Evolutionary conservation across 2,329 filamentous ascomycete genomes (phyloP).

Genomic region (Cryphonectria carpinicola): DNA sequence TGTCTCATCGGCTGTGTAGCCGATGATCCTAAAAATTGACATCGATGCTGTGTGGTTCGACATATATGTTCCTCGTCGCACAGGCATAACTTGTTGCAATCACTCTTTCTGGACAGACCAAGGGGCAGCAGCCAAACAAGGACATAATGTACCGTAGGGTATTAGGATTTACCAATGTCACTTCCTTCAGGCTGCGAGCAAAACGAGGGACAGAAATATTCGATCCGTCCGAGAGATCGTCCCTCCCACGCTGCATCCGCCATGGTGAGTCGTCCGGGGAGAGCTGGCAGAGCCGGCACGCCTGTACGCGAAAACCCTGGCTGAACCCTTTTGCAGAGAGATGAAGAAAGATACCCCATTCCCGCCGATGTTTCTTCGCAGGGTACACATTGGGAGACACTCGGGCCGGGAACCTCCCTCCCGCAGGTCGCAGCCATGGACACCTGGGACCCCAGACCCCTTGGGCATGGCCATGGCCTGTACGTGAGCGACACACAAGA

Average conservation of each 20-base stretch:
- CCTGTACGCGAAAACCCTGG: not conserved
- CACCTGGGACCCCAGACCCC: not conserved
- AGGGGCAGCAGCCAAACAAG: not conserved
- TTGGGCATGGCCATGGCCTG: not conserved
- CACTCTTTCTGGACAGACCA: not conserved
- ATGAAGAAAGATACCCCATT: slow-evolving; percentile 16
- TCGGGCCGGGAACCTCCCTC: not conserved
- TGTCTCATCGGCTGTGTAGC: not conserved
- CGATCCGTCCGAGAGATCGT: not conserved
- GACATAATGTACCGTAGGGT: not conserved
- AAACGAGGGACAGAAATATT: not conserved
- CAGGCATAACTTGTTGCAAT: not conserved
- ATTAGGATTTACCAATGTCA: not conserved
- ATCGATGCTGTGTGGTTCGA: not conserved
- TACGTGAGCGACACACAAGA: not conserved
- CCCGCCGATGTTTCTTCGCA: not conserved
- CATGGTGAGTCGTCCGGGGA: not conserved
- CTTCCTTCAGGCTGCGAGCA: not conserved
- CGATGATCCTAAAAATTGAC: not conserved
- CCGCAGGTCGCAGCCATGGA: not conserved
- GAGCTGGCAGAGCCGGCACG: not conserved
- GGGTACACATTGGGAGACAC: not conserved
- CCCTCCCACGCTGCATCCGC: not conserved
- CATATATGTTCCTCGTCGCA: not conserved
- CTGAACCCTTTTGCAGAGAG: slow-evolving; percentile 3